Conservation (phyloP, 2,329 filamentous ascomycete genomes). For the Tolypocladium capitatum region DNA sequence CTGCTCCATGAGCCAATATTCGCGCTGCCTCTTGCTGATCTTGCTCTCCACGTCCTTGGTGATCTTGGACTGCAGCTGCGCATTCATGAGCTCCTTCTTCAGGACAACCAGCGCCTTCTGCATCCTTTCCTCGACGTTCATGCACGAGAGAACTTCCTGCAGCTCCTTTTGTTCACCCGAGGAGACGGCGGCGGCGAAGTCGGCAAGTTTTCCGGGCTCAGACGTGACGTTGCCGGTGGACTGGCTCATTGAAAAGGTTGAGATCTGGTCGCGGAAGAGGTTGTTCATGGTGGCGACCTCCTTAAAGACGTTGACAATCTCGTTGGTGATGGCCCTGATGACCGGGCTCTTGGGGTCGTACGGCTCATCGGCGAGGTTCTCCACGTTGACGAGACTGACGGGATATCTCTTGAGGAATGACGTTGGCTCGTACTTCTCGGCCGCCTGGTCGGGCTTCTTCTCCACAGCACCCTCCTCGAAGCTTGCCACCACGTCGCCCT, state of each 20-base stretch:
- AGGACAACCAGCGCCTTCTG: constrained; percentile 83
- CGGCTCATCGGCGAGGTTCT: constrained; percentile 80
- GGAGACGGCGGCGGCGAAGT: constrained; percentile 95
- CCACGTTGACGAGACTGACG: constrained; percentile 88
- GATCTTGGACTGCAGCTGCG: constrained; percentile 92
- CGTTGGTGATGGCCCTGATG: constrained; percentile 84
- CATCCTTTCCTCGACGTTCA: constrained; percentile 86
- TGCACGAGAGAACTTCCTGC: constrained; percentile 76
- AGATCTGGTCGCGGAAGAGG: constrained; percentile 92
- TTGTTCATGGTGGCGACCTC: constrained; percentile 90
- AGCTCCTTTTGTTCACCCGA: constrained; percentile 83
- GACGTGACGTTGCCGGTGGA: constrained; percentile 90
- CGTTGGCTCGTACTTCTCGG: constrained; percentile 66
- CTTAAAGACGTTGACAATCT: constrained; percentile 98
- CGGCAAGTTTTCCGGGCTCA: constrained; percentile 86
- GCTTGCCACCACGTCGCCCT: constrained; percentile 90
- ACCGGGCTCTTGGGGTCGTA: constrained; percentile 82
- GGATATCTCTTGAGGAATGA: constrained; percentile 84
- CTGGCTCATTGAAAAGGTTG: constrained; percentile 91
- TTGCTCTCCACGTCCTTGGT: constrained; percentile 95
- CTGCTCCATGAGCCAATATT: constrained; percentile 98
- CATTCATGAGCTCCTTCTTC: constrained; percentile 98
- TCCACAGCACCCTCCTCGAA: constrained; percentile 75
- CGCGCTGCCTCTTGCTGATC: constrained; percentile 91
- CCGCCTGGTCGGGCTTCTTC: constrained; percentile 34